Evolutionary conservation across 768 basidiomycete species (phyloP).

Genomic region (Krasilnikovozyma curviuscula): DNA sequence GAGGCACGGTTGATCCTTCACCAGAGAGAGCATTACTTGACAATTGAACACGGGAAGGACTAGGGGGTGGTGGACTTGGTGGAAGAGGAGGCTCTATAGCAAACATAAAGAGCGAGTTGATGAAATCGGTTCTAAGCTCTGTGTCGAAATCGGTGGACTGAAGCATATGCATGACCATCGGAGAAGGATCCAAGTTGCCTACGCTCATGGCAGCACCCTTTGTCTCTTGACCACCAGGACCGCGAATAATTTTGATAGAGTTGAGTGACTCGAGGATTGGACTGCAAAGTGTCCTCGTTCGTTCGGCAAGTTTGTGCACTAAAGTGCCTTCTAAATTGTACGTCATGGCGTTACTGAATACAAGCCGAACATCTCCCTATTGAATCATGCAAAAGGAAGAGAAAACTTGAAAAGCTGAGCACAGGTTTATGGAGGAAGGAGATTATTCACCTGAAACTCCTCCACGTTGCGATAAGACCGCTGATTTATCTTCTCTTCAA

Average conservation of each 20-base stretch:
- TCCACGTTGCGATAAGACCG: background rate
- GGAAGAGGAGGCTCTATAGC: constrained; percentile 46
- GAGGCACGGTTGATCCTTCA: constrained; percentile 4
- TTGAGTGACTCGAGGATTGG: constrained; percentile 29
- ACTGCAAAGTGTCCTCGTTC: constrained; percentile 35
- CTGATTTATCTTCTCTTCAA: constrained; percentile 1
- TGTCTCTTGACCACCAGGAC: constrained; percentile 1
- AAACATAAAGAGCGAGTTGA: constrained; percentile 48
- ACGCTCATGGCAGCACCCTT: constrained; percentile 19
- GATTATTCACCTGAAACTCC: constrained; percentile 1
- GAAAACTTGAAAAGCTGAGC: background rate
- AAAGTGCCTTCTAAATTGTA: constrained; percentile 34
- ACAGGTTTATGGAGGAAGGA: background rate
- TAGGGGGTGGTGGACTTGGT: constrained; percentile 38
- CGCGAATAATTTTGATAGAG: background rate
- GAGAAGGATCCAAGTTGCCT: constrained; percentile 58
- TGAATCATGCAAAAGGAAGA: background rate
- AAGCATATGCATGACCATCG: constrained; percentile 40
- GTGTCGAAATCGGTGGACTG: constrained; percentile 36
- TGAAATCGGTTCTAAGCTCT: constrained; percentile 34
- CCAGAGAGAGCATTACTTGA: constrained; percentile 2
- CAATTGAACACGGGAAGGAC: background rate
- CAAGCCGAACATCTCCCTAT: constrained; percentile 6
- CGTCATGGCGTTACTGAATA: constrained; percentile 1
- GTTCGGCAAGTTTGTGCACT: constrained; percentile 48